Evolutionary conservation across 768 basidiomycete species (phyloP).

Genomic region (Lentinula sp.): DNA sequence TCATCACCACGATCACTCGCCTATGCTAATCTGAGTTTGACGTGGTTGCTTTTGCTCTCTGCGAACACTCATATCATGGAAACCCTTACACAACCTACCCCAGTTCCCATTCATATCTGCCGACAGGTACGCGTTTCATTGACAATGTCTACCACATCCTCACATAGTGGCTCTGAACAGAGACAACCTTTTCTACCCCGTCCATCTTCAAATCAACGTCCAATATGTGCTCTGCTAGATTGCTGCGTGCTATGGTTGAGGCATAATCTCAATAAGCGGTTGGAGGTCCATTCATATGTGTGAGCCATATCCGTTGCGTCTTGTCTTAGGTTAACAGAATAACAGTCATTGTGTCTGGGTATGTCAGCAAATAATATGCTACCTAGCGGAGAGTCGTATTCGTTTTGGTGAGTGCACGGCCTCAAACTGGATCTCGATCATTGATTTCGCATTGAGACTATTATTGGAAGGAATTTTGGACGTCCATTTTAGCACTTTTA

Average conservation of each 20-base stretch:
- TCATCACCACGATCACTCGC: slow-evolving; percentile 51
- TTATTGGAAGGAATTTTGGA: slow-evolving; percentile 63
- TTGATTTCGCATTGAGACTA: slow-evolving; percentile 38
- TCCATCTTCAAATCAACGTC: slow-evolving; percentile 31
- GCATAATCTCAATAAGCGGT: slow-evolving; percentile 59
- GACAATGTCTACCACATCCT: slow-evolving; percentile 19
- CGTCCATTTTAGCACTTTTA: slow-evolving; percentile 45
- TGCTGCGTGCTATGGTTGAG: slow-evolving; percentile 65
- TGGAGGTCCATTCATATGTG: slow-evolving; percentile 55
- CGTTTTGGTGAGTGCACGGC: slow-evolving; percentile 45
- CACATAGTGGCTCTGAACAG: slow-evolving; percentile 20
- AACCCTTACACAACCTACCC: slow-evolving; percentile 34
- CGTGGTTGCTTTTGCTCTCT: slow-evolving; percentile 42
- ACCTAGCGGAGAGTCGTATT: slow-evolving; percentile 42
- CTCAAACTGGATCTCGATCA: background rate
- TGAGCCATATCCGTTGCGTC: slow-evolving; percentile 21
- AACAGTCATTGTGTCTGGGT: slow-evolving; percentile 49
- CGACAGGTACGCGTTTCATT: slow-evolving; percentile 31
- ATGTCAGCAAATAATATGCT: slow-evolving; percentile 52
- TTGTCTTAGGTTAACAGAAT: background rate
- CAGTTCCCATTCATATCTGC: slow-evolving; percentile 47
- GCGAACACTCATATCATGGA: slow-evolving; percentile 45
- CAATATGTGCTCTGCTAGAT: slow-evolving; percentile 57
- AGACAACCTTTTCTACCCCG: slow-evolving; percentile 45
- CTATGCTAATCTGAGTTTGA: slow-evolving; percentile 56